Percentiles rank a stretch among this genome's conserved stretches.
These are phyloP conservation scores for Golubevia sp. DNA, from an alignment of 1,284 basidiomycete genomes.

Conservation along the genomic window DNA sequence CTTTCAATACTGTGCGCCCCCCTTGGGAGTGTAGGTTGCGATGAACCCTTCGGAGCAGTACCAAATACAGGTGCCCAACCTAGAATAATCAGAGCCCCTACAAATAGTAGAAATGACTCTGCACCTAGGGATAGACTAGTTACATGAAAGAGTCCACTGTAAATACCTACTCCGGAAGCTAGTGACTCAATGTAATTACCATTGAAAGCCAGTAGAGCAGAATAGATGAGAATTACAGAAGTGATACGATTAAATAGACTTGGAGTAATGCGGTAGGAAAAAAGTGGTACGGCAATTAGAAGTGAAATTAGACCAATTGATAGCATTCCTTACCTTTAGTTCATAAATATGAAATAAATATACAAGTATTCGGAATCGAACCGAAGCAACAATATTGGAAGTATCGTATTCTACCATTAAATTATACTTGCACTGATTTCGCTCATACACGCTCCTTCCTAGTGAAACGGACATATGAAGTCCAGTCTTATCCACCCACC, in stretches of 20 bases:
- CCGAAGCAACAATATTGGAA: constrained; percentile 11
- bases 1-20: no score
- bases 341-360: neutral
- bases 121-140: no score
- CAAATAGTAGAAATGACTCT: constrained; percentile 43
- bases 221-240: constrained; percentile 48
- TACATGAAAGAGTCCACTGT: constrained; percentile 58
- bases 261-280: constrained; percentile 39
- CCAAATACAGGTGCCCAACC: constrained; percentile 3
- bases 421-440: constrained; percentile 11
- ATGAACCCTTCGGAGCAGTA: no score
- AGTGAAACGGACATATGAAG: no score
- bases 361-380: constrained; percentile 12
- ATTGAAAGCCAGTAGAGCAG: constrained; percentile 47
- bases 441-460: neutral
- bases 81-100: constrained; percentile 40
- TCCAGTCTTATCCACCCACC: constrained; percentile 6
- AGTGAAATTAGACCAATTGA: constrained; percentile 27
- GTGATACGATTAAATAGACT: constrained; percentile 44
- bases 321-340: constrained; percentile 14
- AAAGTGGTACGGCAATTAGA: constrained; percentile 29
- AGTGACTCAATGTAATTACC: constrained; percentile 37
- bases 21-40: no score
- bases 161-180: constrained; percentile 55
- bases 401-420: constrained; percentile 16